Conservation (phyloP, 2,329 filamentous ascomycete genomes). For the Fusarium begoniae region DNA sequence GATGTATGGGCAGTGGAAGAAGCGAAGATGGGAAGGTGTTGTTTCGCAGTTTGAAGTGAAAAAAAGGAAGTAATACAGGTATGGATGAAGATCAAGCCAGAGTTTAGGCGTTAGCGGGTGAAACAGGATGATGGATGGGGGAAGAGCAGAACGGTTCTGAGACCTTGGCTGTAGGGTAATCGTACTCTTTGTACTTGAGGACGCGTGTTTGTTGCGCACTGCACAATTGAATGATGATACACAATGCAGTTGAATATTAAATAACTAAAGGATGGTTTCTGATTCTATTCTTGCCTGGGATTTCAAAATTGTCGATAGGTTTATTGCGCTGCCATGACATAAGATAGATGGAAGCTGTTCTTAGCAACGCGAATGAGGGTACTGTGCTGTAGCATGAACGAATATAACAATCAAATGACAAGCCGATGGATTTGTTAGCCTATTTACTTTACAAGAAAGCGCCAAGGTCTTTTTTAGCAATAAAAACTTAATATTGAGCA, state of each 20-base stretch:
- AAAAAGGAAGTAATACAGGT: fast-evolving
- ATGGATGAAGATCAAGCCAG: too few relatives aligned
- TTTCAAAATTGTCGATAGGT: neutral
- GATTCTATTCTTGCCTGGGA: neutral
- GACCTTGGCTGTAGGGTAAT: neutral
- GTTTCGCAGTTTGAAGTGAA: neutral
- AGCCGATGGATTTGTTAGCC: fast-evolving
- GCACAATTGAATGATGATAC: neutral
- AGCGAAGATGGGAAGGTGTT: neutral
- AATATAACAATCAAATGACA: fast-evolving
- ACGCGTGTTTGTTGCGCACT: neutral
- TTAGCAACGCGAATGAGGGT: fast-evolving
- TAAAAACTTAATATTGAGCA: neutral
- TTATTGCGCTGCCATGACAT: neutral
- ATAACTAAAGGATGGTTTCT: too few relatives aligned
- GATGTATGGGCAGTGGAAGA: fast-evolving
- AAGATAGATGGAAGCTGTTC: fast-evolving
- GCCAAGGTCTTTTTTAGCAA: neutral
- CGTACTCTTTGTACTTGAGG: neutral
- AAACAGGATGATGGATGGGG: neutral
- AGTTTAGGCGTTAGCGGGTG: neutral
- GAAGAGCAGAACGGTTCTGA: neutral
- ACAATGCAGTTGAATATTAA: too few relatives aligned
- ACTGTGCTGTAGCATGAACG: fast-evolving
- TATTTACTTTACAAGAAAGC: neutral